Conservation (phyloP, 1,139 yeast genomes). For the Tardiomyces blankii region DNA sequence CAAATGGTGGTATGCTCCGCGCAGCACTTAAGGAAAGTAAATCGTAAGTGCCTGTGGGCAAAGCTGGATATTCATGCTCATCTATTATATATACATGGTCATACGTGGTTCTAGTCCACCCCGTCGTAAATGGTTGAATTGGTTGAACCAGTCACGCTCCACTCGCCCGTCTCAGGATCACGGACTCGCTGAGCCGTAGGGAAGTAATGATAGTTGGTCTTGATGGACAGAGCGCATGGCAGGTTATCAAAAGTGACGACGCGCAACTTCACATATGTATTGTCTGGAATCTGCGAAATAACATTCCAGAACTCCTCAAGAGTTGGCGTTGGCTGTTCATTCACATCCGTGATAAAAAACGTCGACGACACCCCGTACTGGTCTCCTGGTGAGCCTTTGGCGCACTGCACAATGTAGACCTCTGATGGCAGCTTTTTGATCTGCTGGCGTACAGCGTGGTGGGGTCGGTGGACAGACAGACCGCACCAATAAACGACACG, state of each 20-base stretch:
- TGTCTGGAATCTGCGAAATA: conserved; percentile 59
- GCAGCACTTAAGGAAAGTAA: no score
- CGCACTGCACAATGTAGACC: conserved; percentile 64
- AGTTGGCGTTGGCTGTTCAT: conserved; percentile 62
- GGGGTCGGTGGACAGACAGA: conserved; percentile 54
- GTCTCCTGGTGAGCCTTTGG: conserved; percentile 75
- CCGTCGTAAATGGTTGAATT: no score
- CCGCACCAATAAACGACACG: conserved; percentile 77
- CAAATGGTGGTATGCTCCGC: no score
- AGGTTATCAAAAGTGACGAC: conserved; percentile 76
- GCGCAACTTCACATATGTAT: conserved; percentile 70
- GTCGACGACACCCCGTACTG: conserved; percentile 75
- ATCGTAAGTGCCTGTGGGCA: no score
- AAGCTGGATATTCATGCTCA: no score
- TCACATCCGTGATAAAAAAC: conserved; percentile 80
- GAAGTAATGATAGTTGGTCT: conserved; percentile 85
- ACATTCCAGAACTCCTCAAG: conserved; percentile 53
- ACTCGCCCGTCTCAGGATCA: conserved; percentile 7
- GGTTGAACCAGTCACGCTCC: conserved; percentile 6
- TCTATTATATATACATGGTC: conserved; percentile 3
- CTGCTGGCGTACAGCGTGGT: conserved; percentile 64
- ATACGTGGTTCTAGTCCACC: background rate
- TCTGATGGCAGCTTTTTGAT: conserved; percentile 71
- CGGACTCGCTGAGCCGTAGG: conserved; percentile 37
- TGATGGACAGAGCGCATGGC: conserved; percentile 75